These are phyloP conservation scores for Dactylellina leptospora DNA, from an alignment of 2,329 filamentous ascomycete genomes.

Conservation along the genomic window DNA sequence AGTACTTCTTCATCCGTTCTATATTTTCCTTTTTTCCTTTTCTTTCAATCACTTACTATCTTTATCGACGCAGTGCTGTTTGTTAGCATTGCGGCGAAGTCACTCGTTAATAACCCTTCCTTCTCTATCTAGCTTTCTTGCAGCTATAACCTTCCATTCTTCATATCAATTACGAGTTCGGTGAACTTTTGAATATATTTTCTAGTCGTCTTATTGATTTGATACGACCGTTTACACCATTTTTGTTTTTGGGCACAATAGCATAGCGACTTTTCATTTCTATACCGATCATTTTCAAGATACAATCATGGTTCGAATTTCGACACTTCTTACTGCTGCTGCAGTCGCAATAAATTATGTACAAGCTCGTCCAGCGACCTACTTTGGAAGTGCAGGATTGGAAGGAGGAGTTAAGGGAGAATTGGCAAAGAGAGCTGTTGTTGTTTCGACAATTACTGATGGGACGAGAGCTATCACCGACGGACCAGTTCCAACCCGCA, in stretches of 20 bases:
- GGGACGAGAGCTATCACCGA: conserved; percentile 17
- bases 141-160: conserved; percentile 43
- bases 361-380: conserved; percentile 32
- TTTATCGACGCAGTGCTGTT: conserved; percentile 49
- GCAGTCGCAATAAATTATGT: conserved; percentile 39
- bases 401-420: conserved; percentile 36
- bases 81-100: conserved; percentile 41
- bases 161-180: conserved; percentile 24
- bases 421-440: conserved; percentile 37
- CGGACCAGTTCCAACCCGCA: conserved; percentile 24
- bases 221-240: too few species aligned
- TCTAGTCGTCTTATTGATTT: conserved; percentile 14
- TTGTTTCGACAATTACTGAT: conserved; percentile 29
- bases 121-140: conserved; percentile 11
- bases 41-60: conserved; percentile 30
- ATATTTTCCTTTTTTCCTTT: conserved; percentile 24
- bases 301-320: conserved; percentile 47
- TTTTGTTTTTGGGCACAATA: too few species aligned
- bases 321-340: conserved; percentile 38
- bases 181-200: conserved; percentile 43
- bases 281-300: conserved; percentile 1
- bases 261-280: too few species aligned
- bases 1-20: conserved; percentile 15
- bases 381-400: conserved; percentile 16
- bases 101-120: conserved; percentile 28